A percentile compares a stretch with the other conserved stretches of the same genome.
These are phyloP conservation scores for Mycena rosella DNA, from an alignment of 768 basidiomycete genomes.

Conservation along the genomic window DNA sequence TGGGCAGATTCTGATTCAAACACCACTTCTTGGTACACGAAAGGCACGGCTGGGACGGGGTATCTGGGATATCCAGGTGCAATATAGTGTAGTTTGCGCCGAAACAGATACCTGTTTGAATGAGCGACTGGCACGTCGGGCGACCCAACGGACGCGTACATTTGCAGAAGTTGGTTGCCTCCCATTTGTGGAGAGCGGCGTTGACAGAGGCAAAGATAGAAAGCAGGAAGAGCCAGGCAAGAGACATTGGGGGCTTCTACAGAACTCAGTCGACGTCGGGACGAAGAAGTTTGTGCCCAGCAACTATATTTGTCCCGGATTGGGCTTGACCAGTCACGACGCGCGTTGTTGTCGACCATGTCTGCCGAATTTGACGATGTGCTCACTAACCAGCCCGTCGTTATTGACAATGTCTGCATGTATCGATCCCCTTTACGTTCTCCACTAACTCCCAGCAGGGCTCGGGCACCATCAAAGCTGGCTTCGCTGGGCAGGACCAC, in stretches of 20 bases:
- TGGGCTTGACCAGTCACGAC: conserved; percentile 11
- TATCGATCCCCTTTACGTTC: conserved; percentile 25
- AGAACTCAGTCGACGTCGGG: background rate
- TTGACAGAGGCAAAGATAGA: conserved; percentile 43
- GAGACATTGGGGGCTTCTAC: background rate
- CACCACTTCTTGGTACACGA: conserved; percentile 98
- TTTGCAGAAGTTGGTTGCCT: conserved; percentile 93
- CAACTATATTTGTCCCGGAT: conserved; percentile 16
- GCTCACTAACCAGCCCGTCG: conserved; percentile 98
- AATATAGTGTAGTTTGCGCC: conserved; percentile 88
- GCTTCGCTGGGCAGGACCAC: conserved; percentile 98
- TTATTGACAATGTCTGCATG: conserved; percentile 93
- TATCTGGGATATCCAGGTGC: conserved; percentile 82
- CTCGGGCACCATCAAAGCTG: conserved; percentile 98
- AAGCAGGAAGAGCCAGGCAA: conserved; percentile 25
- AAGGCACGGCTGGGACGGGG: conserved; percentile 90
- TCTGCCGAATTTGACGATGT: conserved; percentile 92
- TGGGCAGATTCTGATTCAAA: conserved; percentile 88
- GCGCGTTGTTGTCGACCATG: conserved; percentile 59
- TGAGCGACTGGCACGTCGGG: conserved; percentile 23
- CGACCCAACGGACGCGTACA: conserved; percentile 57
- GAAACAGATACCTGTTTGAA: conserved; percentile 87
- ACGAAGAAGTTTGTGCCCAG: too few relatives aligned
- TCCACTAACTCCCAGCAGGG: conserved; percentile 69
- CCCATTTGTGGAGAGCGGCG: conserved; percentile 79